phyloP scores from a whole-genome alignment of 2,329 filamentous ascomycete genomes.

The Shiraia bambusicola region DNA sequence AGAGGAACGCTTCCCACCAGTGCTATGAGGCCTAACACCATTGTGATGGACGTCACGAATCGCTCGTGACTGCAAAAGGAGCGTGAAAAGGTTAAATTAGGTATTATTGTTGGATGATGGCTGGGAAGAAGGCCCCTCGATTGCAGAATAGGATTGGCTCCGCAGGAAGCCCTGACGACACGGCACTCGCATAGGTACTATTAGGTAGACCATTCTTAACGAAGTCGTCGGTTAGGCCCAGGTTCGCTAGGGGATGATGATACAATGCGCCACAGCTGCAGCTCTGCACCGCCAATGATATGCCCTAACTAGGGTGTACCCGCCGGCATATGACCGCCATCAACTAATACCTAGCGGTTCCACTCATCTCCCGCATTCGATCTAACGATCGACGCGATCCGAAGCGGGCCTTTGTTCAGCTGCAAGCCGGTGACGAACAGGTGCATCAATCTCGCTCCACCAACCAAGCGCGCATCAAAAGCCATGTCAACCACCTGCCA shows the following conservation, averaged over 20 bases:
- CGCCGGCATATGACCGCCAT: neutral
- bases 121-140: neutral
- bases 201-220: neutral
- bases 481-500: slow-evolving; percentile 3
- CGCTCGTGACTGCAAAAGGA: no score
- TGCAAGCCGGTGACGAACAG: slow-evolving; percentile 16
- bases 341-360: no score
- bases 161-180: neutral
- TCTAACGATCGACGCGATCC: slow-evolving; percentile 18
- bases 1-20: slow-evolving; percentile 20
- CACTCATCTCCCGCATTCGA: neutral
- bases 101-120: slow-evolving; percentile 1
- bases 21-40: slow-evolving; percentile 18
- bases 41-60: neutral
- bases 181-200: neutral
- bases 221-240: neutral
- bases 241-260: neutral
- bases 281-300: slow-evolving; percentile 3
- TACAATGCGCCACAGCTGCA: neutral
- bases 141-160: neutral
- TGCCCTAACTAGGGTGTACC: neutral
- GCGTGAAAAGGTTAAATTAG: no score
- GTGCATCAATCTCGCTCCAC: slow-evolving; percentile 10
- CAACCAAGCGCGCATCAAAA: slow-evolving; percentile 4
- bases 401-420: slow-evolving; percentile 5